A percentile compares a stretch with the other conserved stretches of the same genome.
Evolutionary conservation across 1,284 basidiomycete genomes (phyloP).

Genomic region (Apiotrichum gamsii): DNA sequence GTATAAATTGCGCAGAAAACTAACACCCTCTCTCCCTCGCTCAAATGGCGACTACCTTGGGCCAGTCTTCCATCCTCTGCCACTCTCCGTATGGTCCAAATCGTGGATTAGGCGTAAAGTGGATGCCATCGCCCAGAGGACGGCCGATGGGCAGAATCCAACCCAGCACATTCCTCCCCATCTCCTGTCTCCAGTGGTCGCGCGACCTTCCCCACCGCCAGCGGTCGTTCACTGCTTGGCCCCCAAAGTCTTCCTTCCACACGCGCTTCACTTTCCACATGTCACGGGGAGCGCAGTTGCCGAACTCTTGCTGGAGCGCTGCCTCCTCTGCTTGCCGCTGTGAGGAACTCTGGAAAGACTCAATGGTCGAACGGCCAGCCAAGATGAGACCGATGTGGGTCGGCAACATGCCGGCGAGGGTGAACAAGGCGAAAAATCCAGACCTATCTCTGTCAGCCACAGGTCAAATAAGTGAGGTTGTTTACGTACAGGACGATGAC

Average conservation of each 20-base stretch:
- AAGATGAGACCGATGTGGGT: constrained; percentile 38
- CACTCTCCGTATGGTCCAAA: constrained; percentile 46
- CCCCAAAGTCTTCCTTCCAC: constrained; percentile 45
- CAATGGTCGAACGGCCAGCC: constrained; percentile 36
- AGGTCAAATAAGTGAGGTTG: no score
- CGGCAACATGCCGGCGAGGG: constrained; percentile 27
- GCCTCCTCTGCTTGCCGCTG: constrained; percentile 36
- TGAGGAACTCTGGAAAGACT: constrained; percentile 33
- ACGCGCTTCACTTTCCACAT: constrained; percentile 3
- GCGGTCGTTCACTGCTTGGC: constrained; percentile 33
- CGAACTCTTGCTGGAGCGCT: constrained; percentile 30
- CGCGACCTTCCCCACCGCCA: constrained; percentile 34
- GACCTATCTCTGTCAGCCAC: constrained; percentile 21
- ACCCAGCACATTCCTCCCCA: constrained; percentile 33
- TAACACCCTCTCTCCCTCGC: no score
- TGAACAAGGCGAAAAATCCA: constrained; percentile 41
- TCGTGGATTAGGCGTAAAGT: constrained; percentile 36
- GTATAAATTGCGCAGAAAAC: no score
- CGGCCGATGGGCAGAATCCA: constrained; percentile 45
- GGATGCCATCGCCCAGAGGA: constrained; percentile 38
- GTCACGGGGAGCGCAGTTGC: neutral
- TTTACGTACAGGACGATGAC: constrained; percentile 36
- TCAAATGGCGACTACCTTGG: constrained; percentile 16
- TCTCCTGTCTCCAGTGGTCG: constrained; percentile 37
- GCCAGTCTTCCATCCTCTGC: constrained; percentile 41